A percentile compares a stretch with the other conserved stretches of the same genome.
phyloP scores from a whole-genome alignment of 2,329 filamentous ascomycete species.

The Colletotrichum liriopes region DNA sequence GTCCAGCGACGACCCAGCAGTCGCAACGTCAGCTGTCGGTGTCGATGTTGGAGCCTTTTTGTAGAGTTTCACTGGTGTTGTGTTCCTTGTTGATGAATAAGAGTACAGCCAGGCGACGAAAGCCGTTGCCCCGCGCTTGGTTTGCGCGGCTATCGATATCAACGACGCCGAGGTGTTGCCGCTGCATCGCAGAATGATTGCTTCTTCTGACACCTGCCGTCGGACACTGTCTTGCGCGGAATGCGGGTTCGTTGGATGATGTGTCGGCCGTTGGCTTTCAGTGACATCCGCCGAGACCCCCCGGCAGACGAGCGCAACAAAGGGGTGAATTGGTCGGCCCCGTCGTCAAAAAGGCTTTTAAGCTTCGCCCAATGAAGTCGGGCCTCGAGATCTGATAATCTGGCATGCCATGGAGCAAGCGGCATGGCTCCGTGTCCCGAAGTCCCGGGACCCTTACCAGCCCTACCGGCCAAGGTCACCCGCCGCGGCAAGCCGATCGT shows the following conservation, averaged over 20 bases:
- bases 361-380: constrained; percentile 37
- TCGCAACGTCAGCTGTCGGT: neutral
- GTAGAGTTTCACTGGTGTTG: too few species aligned
- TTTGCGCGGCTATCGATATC: neutral
- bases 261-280: neutral
- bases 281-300: constrained; percentile 1
- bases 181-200: neutral
- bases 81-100: neutral
- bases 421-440: constrained; percentile 18
- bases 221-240: neutral
- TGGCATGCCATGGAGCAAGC: constrained; percentile 20
- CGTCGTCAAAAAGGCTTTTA: constrained; percentile 1
- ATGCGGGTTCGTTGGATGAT: neutral
- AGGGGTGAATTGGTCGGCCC: constrained; percentile 12
- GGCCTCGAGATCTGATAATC: constrained; percentile 39
- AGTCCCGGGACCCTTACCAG: constrained; percentile 19
- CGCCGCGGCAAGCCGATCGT: constrained; percentile 37
- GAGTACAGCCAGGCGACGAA: neutral
- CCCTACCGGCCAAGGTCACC: constrained; percentile 32
- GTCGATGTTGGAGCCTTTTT: neutral
- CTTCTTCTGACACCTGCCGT: neutral
- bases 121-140: neutral
- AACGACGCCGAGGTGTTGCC: neutral
- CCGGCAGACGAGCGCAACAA: neutral
- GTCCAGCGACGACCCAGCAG: neutral